These are phyloP conservation scores for Borealophlyctis nickersoniae DNA, from an alignment of 192 early-diverging fungal genomes.

Conservation along the genomic window DNA sequence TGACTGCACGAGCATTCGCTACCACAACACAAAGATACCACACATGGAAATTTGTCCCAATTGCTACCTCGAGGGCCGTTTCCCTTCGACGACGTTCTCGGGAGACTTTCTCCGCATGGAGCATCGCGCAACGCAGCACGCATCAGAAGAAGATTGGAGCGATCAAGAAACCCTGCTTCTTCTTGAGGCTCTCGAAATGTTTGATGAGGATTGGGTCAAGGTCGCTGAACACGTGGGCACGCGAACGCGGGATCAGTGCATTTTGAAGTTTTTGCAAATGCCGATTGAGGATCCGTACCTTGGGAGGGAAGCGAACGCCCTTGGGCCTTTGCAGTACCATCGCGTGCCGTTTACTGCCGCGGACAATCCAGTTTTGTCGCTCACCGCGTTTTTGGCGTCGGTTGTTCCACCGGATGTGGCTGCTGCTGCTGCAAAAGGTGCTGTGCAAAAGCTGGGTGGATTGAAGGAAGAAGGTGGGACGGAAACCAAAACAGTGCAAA, in stretches of 20 bases:
- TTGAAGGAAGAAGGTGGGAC: constrained; percentile 8
- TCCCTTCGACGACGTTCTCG: constrained; percentile 74
- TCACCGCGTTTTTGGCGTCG: constrained; percentile 83
- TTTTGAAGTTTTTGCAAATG: constrained; percentile 80
- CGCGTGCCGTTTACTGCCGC: constrained; percentile 72
- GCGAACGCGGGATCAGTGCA: constrained; percentile 84
- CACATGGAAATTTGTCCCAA: constrained; percentile 72
- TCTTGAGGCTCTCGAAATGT: constrained; percentile 91
- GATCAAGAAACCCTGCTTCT: constrained; percentile 83
- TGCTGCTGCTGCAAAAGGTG: constrained; percentile 79
- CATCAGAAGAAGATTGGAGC: constrained; percentile 60
- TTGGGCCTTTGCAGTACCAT: constrained; percentile 69
- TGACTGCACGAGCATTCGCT: constrained; percentile 74
- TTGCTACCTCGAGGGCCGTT: constrained; percentile 92
- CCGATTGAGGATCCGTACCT: constrained; percentile 86
- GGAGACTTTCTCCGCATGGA: constrained; percentile 87
- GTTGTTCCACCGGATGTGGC: constrained; percentile 88
- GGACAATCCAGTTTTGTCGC: constrained; percentile 89
- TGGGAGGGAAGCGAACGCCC: constrained; percentile 25
- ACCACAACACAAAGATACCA: constrained; percentile 76
- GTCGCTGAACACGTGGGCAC: constrained; percentile 92
- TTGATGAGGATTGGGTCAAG: constrained; percentile 89
- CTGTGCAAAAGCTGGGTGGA: constrained; percentile 63
- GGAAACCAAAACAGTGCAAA: constrained; percentile 23
- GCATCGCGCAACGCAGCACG: constrained; percentile 19